These are phyloP conservation scores for Dichotomocladium elegans DNA, from an alignment of 371 early-diverging fungal genomes.

Conservation along the genomic window DNA sequence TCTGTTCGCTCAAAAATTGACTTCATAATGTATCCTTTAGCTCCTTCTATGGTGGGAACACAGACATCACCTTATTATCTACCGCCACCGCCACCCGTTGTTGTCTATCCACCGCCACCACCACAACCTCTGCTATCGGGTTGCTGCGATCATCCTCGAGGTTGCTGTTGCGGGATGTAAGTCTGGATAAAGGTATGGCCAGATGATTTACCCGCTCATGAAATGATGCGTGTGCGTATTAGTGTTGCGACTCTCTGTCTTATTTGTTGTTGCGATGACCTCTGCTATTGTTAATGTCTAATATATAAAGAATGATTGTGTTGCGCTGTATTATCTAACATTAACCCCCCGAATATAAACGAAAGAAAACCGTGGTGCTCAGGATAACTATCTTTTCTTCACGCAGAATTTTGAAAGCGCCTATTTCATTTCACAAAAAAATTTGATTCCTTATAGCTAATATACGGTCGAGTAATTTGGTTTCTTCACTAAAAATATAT, in stretches of 20 bases:
- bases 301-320: too few relatives aligned
- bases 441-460: too few relatives aligned
- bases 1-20: too few relatives aligned
- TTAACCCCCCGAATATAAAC: too few relatives aligned
- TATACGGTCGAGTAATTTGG: too few relatives aligned
- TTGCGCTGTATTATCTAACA: too few relatives aligned
- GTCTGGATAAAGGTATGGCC: neutral
- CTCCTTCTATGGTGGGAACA: neutral
- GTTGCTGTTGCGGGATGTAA: constrained; percentile 3
- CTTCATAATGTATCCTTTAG: neutral
- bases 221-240: neutral
- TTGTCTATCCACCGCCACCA: neutral
- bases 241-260: neutral
- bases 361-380: too few relatives aligned
- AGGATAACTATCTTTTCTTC: too few relatives aligned
- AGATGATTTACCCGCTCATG: neutral
- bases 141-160: constrained; percentile 4
- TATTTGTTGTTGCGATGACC: constrained; percentile 2
- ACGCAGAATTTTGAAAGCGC: too few relatives aligned
- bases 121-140: too few relatives aligned
- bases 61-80: neutral
- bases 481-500: too few relatives aligned
- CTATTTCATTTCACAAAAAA: too few relatives aligned
- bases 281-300: constrained; percentile 1
- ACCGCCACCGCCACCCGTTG: neutral